Evolutionary conservation across 108 stramenopile species (phyloP).

Genomic region (Cyclotella sp.): DNA sequence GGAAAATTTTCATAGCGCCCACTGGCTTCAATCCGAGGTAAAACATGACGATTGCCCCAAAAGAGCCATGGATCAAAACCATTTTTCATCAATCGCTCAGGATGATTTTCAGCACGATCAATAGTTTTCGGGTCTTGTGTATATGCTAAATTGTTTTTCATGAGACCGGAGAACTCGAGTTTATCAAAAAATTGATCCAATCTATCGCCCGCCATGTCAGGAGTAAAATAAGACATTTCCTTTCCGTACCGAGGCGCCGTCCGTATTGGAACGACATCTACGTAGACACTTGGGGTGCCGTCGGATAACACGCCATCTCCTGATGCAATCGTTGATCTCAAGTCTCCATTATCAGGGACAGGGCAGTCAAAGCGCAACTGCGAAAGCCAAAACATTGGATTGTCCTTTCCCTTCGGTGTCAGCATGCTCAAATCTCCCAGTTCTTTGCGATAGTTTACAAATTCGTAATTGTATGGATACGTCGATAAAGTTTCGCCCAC

Average conservation of each 20-base stretch:
- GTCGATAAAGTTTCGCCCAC: constrained; percentile 65
- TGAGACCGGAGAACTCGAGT: constrained; percentile 31
- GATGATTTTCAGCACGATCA: constrained; percentile 25
- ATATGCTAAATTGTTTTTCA: constrained; percentile 34
- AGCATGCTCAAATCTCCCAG: constrained; percentile 51
- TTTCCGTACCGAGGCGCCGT: constrained; percentile 61
- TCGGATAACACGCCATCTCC: constrained; percentile 36
- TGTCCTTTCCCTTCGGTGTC: constrained; percentile 62
- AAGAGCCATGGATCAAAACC: constrained; percentile 55
- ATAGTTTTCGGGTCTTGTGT: constrained; percentile 6
- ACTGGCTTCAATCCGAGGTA: constrained; percentile 71
- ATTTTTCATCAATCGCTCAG: constrained; percentile 33
- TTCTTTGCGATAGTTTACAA: constrained; percentile 65
- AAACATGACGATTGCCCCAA: constrained; percentile 61
- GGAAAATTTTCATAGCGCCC: constrained; percentile 85
- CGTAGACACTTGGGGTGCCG: constrained; percentile 54
- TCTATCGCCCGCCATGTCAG: constrained; percentile 41
- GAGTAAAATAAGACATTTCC: constrained; percentile 50
- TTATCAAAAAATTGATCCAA: constrained; percentile 26
- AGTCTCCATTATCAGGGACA: constrained; percentile 56
- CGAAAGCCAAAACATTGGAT: constrained; percentile 56
- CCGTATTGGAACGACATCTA: constrained; percentile 81
- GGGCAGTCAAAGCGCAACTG: constrained; percentile 75
- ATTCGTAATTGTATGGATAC: constrained; percentile 78
- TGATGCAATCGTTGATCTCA: constrained; percentile 46